A percentile compares a stretch with the other conserved stretches of the same genome.
Conservation (phyloP, 768 basidiomycete species). For the Mycena leptocephala region DNA sequence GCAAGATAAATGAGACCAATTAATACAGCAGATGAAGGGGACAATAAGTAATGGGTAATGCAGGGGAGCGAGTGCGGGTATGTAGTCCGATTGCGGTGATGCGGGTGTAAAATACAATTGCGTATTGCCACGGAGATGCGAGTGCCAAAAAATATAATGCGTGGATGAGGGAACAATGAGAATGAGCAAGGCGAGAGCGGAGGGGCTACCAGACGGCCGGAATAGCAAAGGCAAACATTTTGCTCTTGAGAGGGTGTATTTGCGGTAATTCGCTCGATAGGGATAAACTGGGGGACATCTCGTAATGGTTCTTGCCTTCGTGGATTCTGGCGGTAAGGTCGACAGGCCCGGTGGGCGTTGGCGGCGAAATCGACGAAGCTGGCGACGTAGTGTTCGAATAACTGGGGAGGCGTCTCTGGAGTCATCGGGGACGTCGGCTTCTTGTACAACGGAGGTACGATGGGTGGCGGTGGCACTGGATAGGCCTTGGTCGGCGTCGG, state of each 20-base stretch:
- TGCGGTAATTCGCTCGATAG: conserved; percentile 50
- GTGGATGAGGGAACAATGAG: conserved; percentile 34
- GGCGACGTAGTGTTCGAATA: conserved; percentile 71
- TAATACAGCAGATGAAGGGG: conserved; percentile 26
- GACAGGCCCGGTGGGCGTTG: conserved; percentile 70
- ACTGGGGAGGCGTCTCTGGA: conserved; percentile 72
- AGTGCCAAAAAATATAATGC: conserved; percentile 30
- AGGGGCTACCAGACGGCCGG: conserved; percentile 73
- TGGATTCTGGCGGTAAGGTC: conserved; percentile 68
- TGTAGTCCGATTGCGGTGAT: conserved; percentile 16
- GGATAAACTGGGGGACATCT: conserved; percentile 58
- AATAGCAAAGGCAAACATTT: conserved; percentile 78
- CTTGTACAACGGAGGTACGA: conserved; percentile 47
- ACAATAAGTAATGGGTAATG: conserved; percentile 24
- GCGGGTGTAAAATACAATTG: conserved; percentile 29
- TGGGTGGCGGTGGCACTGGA: conserved; percentile 48
- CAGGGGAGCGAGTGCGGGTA: conserved; percentile 30
- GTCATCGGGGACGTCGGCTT: conserved; percentile 49
- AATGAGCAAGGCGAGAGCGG: conserved; percentile 35
- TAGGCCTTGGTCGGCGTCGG: conserved; percentile 49
- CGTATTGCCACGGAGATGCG: conserved; percentile 11
- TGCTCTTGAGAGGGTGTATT: conserved; percentile 66
- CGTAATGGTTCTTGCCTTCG: conserved; percentile 42
- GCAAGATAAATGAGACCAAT: conserved; percentile 21
- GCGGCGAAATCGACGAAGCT: conserved; percentile 74